These are phyloP conservation scores for Coffea humblotiana DNA, from an alignment of 305 asterid genomes.

Conservation along the genomic window DNA sequence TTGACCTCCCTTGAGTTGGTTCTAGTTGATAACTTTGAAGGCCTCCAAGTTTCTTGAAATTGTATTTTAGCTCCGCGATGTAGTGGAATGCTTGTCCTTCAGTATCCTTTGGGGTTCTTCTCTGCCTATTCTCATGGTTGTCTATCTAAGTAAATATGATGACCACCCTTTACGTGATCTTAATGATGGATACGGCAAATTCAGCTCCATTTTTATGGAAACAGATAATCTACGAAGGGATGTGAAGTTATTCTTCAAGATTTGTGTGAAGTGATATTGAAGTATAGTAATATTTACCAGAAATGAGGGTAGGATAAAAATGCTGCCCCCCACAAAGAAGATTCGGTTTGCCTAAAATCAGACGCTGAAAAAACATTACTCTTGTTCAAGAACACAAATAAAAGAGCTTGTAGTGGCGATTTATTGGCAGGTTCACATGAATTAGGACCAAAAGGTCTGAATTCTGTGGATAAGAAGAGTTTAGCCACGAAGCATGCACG, in stretches of 20 bases:
- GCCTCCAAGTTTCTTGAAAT: no score
- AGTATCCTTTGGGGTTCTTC: neutral
- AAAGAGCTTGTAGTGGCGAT: neutral
- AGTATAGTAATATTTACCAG: neutral
- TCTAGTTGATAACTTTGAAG: no score
- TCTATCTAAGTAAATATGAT: neutral
- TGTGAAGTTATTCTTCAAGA: neutral
- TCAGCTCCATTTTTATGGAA: neutral
- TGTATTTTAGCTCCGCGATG: no score
- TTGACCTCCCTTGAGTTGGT: no score
- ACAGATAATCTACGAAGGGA: neutral
- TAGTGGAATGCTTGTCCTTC: neutral
- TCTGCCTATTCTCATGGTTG: neutral
- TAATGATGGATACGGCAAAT: neutral
- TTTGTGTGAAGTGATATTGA: neutral
- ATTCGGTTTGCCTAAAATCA: neutral
- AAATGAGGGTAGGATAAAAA: neutral
- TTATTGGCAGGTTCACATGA: neutral
- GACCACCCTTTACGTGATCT: neutral
- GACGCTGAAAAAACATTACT: neutral
- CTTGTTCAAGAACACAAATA: neutral
- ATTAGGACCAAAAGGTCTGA: neutral
- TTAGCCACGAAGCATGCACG: conserved; percentile 1
- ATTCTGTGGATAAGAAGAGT: neutral
- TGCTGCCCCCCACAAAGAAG: neutral